These are phyloP conservation scores for Diophrys appendiculata DNA, from an alignment of 73 alveolate species.

Conservation along the genomic window DNA sequence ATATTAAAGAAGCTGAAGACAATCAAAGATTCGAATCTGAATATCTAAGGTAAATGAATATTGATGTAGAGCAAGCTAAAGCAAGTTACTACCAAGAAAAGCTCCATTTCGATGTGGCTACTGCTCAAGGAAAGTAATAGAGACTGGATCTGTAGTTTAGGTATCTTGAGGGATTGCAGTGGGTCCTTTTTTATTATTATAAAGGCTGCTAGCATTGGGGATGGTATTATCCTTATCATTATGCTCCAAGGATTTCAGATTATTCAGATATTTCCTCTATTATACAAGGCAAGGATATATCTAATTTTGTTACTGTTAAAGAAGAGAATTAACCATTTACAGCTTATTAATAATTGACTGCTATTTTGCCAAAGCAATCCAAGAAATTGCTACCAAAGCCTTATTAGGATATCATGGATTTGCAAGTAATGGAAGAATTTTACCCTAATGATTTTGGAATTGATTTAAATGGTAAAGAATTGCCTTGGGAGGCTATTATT, in stretches of 20 bases:
- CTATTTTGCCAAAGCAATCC: slow-evolving; percentile 90
- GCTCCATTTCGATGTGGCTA: slow-evolving; percentile 72
- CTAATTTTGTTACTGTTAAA: slow-evolving; percentile 40
- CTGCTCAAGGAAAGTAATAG: slow-evolving; percentile 70
- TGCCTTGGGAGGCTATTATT: slow-evolving; percentile 88
- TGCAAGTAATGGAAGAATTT: slow-evolving; percentile 64
- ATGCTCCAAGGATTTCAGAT: slow-evolving; percentile 98
- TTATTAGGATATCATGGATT: slow-evolving; percentile 70
- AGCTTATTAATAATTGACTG: slow-evolving; percentile 88
- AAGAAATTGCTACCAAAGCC: slow-evolving; percentile 81
- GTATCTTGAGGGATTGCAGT: slow-evolving; percentile 94
- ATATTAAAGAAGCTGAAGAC: background rate
- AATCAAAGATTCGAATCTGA: background rate
- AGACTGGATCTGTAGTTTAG: slow-evolving; percentile 53
- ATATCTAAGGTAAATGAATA: background rate
- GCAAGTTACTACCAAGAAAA: slow-evolving; percentile 79
- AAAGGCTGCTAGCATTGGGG: slow-evolving; percentile 97
- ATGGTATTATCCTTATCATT: slow-evolving; percentile 97
- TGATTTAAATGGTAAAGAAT: slow-evolving; percentile 83
- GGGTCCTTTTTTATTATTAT: slow-evolving; percentile 92
- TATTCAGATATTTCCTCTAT: slow-evolving; percentile 64
- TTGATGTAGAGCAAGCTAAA: slow-evolving; percentile 57
- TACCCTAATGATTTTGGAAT: slow-evolving; percentile 83
- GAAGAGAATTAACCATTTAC: slow-evolving; percentile 79
- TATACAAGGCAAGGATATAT: slow-evolving; percentile 36